Percentiles rank a stretch among this genome's conserved stretches.
phyloP scores from a whole-genome alignment of 805 yeast genomes.

The Dipodascus geniculatus region DNA sequence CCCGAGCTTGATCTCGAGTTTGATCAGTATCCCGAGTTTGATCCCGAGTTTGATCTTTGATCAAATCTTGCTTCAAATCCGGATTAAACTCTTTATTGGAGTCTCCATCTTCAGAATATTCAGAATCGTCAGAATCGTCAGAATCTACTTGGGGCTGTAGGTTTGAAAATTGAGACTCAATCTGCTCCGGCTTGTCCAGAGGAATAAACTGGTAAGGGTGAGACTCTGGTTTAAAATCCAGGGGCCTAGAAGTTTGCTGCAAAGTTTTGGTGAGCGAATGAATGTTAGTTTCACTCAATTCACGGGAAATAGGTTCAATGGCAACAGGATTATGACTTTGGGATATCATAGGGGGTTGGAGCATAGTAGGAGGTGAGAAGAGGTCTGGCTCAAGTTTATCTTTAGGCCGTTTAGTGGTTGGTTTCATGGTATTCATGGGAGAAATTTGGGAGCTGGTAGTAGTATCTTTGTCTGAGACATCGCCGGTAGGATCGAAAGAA shows the following conservation, averaged over 20 bases:
- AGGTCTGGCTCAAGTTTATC: neutral
- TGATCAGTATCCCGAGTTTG: too few relatives aligned
- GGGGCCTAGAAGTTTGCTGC: neutral
- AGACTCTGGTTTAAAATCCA: neutral
- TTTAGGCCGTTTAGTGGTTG: neutral
- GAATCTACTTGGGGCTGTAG: neutral
- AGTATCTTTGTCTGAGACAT: neutral
- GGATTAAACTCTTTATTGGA: neutral
- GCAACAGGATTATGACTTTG: neutral
- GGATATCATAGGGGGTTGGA: neutral
- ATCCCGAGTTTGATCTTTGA: too few relatives aligned
- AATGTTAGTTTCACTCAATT: neutral
- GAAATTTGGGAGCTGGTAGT: neutral
- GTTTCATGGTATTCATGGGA: neutral
- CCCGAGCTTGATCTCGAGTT: too few relatives aligned
- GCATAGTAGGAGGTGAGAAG: neutral
- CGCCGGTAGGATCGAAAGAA: neutral
- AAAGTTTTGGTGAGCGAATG: neutral
- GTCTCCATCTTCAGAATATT: neutral
- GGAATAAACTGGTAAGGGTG: neutral
- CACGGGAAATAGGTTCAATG: neutral
- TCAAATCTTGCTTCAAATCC: too few relatives aligned
- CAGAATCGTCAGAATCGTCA: neutral
- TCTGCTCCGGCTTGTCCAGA: neutral
- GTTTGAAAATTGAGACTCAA: neutral